Evolutionary conservation across 2,329 filamentous ascomycete species (phyloP), one percentile per base, ranked within the genome.

Genomic region (Pseudofabraea citricarpa): DNA sequence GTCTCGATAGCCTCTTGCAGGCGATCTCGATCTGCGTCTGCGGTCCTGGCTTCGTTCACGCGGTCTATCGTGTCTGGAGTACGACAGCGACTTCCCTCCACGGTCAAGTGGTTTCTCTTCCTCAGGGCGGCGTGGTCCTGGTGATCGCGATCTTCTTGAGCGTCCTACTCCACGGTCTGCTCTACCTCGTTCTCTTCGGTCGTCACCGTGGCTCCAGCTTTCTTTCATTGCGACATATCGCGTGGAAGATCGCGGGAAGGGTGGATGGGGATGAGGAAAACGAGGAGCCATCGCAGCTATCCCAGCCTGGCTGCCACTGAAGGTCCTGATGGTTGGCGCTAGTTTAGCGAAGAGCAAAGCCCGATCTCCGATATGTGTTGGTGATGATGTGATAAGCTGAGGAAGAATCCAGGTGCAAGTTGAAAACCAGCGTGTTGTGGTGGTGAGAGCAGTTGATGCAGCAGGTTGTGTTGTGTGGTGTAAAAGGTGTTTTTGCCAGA

Each of bases 221-320:
- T 64, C 61, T 64, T 62, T 66, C 64, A 66, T 66, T 57, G 60
- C 64, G 61, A 62, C 64, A 66, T 66, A 53, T 59, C 62, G 62
- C 27, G 27, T 46, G 47, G 50, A 44, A 40, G 47, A 49, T 52
- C 52, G 46, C 50, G 50, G n/a, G n/a, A n/a, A n/a, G n/a, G n/a
- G n/a, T n/a, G n/a, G n/a, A n/a, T n/a, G n/a, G n/a, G n/a, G n/a
- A n/a, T n/a, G n/a, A n/a, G n/a, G n/a, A n/a, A n/a, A n/a, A n/a
- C n/a, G n/a, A n/a, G n/a, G n/a, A n/a, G n/a, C n/a, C n/a, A n/a
- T n/a, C 29, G 29, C 13, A 32, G 29, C 10, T 32, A 32, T 32
- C 29, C 19, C n/a, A n/a, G n/a, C n/a, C n/a, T n/a, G n/a, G n/a
- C n/a, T n/a, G n/a, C n/a, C n/a, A n/a, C n/a, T n/a, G n/a, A n/a